Conservation (phyloP, 305 asterid species). For the Lippia alba region DNA sequence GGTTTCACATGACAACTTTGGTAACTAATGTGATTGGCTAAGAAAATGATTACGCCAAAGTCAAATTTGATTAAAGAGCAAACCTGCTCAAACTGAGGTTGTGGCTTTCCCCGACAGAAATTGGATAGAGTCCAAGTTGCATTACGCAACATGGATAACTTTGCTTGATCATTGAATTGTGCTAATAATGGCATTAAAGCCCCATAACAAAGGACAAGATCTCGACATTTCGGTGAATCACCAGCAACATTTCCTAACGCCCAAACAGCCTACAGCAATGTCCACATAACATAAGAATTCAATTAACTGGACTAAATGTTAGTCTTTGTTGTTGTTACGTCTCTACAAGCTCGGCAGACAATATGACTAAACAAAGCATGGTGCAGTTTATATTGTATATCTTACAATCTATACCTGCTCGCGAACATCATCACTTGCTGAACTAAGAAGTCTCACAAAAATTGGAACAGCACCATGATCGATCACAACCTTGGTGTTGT, state of each 20-base stretch:
- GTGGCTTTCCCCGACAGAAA: slow-evolving; percentile 66
- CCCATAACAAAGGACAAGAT: slow-evolving; percentile 60
- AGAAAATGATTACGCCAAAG: slow-evolving; percentile 14
- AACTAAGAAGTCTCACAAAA: slow-evolving; percentile 56
- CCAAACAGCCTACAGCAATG: slow-evolving; percentile 55
- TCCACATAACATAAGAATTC: slow-evolving; percentile 16
- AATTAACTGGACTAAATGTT: not conserved
- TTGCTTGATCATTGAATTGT: slow-evolving; percentile 57
- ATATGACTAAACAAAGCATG: slow-evolving; percentile 2
- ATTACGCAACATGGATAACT: slow-evolving; percentile 60
- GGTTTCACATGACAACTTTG: slow-evolving; percentile 15
- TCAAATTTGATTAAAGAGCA: slow-evolving; percentile 10
- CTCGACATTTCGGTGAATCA: slow-evolving; percentile 65
- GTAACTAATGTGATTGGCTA: not conserved
- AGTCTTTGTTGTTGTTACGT: slow-evolving; percentile 6
- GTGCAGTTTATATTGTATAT: not conserved
- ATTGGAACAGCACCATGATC: slow-evolving; percentile 65
- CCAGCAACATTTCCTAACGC: slow-evolving; percentile 66
- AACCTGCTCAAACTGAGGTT: slow-evolving; percentile 62
- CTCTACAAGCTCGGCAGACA: slow-evolving; percentile 11
- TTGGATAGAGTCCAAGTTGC: slow-evolving; percentile 68
- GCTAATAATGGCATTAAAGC: slow-evolving; percentile 58
- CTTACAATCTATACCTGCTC: slow-evolving; percentile 49
- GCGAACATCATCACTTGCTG: slow-evolving; percentile 64
- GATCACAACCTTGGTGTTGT: slow-evolving; percentile 61